Base-by-base conservation (phyloP, 2,329 filamentous ascomycete genomes). In the Ophiostoma populinum region DNA sequence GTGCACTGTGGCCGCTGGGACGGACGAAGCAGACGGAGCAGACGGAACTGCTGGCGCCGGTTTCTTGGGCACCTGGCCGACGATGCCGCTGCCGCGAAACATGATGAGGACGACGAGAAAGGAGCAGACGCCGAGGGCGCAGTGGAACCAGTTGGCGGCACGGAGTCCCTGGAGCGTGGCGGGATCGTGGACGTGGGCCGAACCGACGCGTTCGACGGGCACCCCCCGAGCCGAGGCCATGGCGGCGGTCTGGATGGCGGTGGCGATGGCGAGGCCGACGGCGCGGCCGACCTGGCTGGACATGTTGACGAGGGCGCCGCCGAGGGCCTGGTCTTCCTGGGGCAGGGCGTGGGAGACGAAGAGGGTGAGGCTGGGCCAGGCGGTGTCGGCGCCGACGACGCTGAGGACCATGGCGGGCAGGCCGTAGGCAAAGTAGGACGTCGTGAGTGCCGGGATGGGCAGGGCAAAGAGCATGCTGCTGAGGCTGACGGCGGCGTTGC, bases 241-340 rank as follows among this genome's bases (percentile, higher is more conserved):
- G 16, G 76, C 64, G 0, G 69, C 64, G 0, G 70, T 71, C 48
- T 80, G 74, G 2, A 78, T 56, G 0, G 72, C 71, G 0, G 75
- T 78, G 3, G 64, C 67, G 21, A 80, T 58, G 1, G 75, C 75
- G 1, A 80, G 55, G 2, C 71, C 67, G n/a, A 80, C 63, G 1
- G 75, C 66, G 6, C 75, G 59, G 0, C 75, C 75, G 21, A 80
- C 57, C 46, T 78, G 73, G 0, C 69, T 70, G 10, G 74, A 65
- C 0, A 74, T 65, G 40, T 79, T 79, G 47, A 80, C 69, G 7
- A 80, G 61, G 0, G 73, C 76, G 1, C 75, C 76, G 1, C 75
- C 75, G 0, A 80, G 51, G 2, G 73, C 71, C 46, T 80, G 75
- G 41, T 81, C 74, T 33, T 70, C 66, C 1, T 58, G 55, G 0